Conservation (phyloP, 176 grass and related monocot genomes). For the Calamus simplicifolius region DNA sequence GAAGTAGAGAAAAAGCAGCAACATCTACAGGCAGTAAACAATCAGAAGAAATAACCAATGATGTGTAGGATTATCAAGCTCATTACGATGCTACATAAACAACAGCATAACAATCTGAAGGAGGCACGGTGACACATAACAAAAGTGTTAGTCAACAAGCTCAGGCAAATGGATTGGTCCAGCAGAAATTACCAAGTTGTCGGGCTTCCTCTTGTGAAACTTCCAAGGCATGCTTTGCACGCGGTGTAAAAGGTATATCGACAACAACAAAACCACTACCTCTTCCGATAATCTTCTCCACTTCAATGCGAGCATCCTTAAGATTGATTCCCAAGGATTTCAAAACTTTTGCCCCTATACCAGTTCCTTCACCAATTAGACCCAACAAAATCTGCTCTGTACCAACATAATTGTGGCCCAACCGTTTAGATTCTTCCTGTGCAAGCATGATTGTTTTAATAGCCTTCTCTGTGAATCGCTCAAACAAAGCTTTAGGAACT, state of each 20-base stretch:
- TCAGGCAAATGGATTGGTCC: no score
- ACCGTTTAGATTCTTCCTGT: constrained; percentile 11
- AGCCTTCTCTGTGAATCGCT: constrained; percentile 10
- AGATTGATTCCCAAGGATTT: neutral
- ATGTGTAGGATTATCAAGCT: no score
- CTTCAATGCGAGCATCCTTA: neutral
- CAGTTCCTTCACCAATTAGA: constrained; percentile 2
- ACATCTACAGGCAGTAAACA: no score
- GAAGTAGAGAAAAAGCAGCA: no score
- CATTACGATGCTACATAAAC: no score
- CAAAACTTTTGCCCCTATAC: neutral
- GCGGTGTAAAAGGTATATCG: constrained; percentile 4
- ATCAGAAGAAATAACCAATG: no score
- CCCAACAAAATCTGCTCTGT: constrained; percentile 13
- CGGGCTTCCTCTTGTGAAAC: neutral
- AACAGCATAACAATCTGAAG: no score
- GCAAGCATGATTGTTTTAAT: constrained; percentile 10
- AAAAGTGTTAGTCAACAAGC: no score
- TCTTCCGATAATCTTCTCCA: neutral
- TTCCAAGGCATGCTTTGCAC: constrained; percentile 9
- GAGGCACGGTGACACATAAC: no score
- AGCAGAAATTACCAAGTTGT: constrained; percentile 1
- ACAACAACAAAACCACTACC: neutral
- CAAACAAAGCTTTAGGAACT: neutral
- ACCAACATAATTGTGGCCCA: constrained; percentile 8